Base-by-base conservation (phyloP, 75 land plant species). In the Sequoia sempervirens region DNA sequence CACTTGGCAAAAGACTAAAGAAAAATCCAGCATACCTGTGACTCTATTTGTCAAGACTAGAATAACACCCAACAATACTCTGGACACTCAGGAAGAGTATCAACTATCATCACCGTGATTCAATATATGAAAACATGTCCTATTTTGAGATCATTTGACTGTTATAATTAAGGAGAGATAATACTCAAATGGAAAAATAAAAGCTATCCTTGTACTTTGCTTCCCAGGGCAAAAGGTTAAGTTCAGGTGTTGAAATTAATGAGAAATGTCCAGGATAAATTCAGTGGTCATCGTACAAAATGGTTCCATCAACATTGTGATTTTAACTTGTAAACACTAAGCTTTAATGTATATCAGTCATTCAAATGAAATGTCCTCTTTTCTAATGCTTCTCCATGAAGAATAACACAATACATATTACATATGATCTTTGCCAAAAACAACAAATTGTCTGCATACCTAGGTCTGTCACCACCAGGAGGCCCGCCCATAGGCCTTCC, bases 381-480 rank as follows among this genome's bases (percentile, higher is more conserved):
- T 61, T 61, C 28, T 61, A 23, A 23, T 61, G n/a, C 66, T 61
- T 23, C 6, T 23, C n/a, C 8, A 5, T 58, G 4, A 20, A 4
- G n/a, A 58, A 18, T 58, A 58, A 4, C 23, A 5, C 64, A 58
- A 58, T 4, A 23, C 4, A 18, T n/a, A n/a, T n/a, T n/a, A n/a
- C n/a, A n/a, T 54, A 15, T 17, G 58, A 54, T 2, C 54, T 0
- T n/a, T 54, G 58, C 1, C 1, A 61, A 61, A 61, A 23, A 23
- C 66, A 23, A 23, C 0, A 58, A 61, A 26, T 14, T 75, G 68
- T 17, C 14, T 45, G 17, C 82, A 45, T 89, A 95, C 94, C 97
- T 88, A 28, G 98, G 97, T 53, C 97, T 89, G 28, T 95, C 98
- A 58, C 95, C 98, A 32, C 84, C 86, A 26, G 95, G 96, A 5